Evolutionary conservation across 139 green algal genomes (phyloP), one percentile per base, ranked within the genome.

Genomic region (Chlamydomonas incerta): DNA sequence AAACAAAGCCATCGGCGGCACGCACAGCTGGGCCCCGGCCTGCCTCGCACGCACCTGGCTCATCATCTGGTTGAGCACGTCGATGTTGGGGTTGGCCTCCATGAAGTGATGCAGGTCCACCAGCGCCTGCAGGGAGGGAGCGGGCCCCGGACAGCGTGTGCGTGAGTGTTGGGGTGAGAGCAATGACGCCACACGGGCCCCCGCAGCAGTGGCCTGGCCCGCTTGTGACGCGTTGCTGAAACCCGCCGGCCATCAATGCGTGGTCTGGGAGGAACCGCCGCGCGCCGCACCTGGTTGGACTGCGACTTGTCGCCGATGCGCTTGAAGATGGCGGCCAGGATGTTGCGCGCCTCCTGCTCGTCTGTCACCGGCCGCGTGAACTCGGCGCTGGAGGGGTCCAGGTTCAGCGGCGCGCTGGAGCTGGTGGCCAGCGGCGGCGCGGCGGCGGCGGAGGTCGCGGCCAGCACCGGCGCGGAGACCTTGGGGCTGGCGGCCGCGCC

Each of bases 271-370:
- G n/a, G n/a, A n/a, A n/a, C n/a, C n/a, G n/a, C n/a, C n/a, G n/a
- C n/a, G n/a, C 13, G 28, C 1, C 80, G 3, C 34, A 90, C 89
- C 75, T 91, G 76, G 24, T 91, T n/a, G 31, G 89, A 92, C 20
- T 81, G 87, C 14, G 70, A 65, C 87, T 96, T 94, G 55, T 96
- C 93, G 72, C 93, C 93, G 62, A 96, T 96, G 85, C 93, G 93
- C 81, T 95, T 94, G 88, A 96, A 96, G 72, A 96, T 94, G 72
- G 80, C 58, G 33, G 91, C 90, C 75, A 96, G 88, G 72, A 89
- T 83, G 58, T 85, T 83, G 50, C 92, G 90, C 0, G 92, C 85
- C 41, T 90, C 82, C 37, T 70, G 29, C 15, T 88, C 86, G 34
- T 92, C 85, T 0, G 55, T 24, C 11, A 66, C 76, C 0, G 47